phyloP scores from a whole-genome alignment of 2,329 filamentous ascomycete species.

The Chalaropsis ovoidea region DNA sequence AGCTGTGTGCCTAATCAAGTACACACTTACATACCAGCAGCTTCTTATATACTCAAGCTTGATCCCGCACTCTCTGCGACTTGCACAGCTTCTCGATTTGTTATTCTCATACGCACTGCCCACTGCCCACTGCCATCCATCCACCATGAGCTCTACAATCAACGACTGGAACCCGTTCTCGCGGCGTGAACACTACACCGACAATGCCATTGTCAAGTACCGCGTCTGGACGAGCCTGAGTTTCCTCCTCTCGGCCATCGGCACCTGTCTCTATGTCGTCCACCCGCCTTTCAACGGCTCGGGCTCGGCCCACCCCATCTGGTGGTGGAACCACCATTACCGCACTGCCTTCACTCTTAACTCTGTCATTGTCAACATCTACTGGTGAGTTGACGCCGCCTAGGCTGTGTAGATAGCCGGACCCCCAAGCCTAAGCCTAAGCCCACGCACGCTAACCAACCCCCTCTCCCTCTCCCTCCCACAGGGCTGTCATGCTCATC shows the following conservation, averaged over 20 bases:
- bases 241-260: constrained; percentile 63
- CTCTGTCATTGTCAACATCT: constrained; percentile 53
- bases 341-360: constrained; percentile 68
- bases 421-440: no score
- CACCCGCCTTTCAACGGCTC: constrained; percentile 52
- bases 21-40: neutral
- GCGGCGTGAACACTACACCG: constrained; percentile 55
- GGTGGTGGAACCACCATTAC: constrained; percentile 58
- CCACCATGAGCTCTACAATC: constrained; percentile 15
- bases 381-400: constrained; percentile 33
- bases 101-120: neutral
- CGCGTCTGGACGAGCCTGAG: constrained; percentile 63
- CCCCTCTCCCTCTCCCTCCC: no score
- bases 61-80: neutral
- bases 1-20: neutral
- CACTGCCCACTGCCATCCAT: neutral
- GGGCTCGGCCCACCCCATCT: constrained; percentile 52
- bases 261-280: constrained; percentile 64
- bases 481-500: constrained; percentile 61
- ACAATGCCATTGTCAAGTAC: constrained; percentile 56
- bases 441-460: no score
- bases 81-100: neutral
- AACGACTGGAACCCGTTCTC: constrained; percentile 61
- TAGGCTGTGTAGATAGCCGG: neutral
- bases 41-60: neutral